Evolutionary conservation across 1,139 yeast genomes (phyloP).

Genomic region (Pichia sp.): DNA sequence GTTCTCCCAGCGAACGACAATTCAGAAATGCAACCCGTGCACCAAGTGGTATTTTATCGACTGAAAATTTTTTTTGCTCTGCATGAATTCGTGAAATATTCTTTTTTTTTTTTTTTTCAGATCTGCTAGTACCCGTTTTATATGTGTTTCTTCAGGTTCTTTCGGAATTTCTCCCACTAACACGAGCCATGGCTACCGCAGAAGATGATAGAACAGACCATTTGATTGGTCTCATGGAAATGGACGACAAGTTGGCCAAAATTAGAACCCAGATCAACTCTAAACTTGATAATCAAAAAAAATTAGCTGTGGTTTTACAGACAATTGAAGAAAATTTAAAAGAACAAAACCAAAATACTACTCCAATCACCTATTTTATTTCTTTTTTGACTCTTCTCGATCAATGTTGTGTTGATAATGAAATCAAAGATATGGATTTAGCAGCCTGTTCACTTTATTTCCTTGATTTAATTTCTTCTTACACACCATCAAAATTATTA

Average conservation of each 20-base stretch:
- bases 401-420: constrained; percentile 51
- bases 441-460: constrained; percentile 78
- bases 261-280: constrained; percentile 68
- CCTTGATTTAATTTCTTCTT: constrained; percentile 73
- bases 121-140: constrained; percentile 6
- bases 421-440: constrained; percentile 52
- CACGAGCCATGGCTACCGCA: constrained; percentile 32
- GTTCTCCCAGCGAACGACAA: no score
- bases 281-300: constrained; percentile 79
- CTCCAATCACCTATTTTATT: constrained; percentile 58
- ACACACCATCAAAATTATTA: constrained; percentile 61
- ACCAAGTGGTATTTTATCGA: no score
- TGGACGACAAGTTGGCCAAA: constrained; percentile 63
- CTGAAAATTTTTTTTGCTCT: no score
- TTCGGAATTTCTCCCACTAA: no score
- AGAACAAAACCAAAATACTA: constrained; percentile 56
- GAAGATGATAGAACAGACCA: constrained; percentile 38
- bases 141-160: no score
- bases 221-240: constrained; percentile 34
- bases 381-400: constrained; percentile 78
- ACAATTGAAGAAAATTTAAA: constrained; percentile 87
- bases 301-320: constrained; percentile 63
- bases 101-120: constrained; percentile 10
- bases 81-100: no score
- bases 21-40: no score